A percentile compares a stretch with the other conserved stretches of the same genome.
Evolutionary conservation across 345 rosid species (phyloP).

Genomic region (Dimocarpus longan): DNA sequence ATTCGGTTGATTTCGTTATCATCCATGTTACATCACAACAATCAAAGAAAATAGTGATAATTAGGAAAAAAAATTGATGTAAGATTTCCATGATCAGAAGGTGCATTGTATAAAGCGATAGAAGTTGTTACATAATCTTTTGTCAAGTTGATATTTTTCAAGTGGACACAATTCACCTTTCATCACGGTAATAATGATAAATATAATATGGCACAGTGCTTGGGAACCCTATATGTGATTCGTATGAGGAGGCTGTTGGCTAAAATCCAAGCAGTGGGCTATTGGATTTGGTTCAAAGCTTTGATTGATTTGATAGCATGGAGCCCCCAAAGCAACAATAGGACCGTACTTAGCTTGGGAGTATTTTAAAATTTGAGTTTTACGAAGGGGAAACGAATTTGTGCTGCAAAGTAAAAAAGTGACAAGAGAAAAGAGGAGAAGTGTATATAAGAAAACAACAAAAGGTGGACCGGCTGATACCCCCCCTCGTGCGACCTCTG

Average conservation of each 20-base stretch:
- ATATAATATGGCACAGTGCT: neutral
- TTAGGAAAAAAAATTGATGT: neutral
- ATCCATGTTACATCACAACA: neutral
- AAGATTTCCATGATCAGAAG: neutral
- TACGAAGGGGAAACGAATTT: slow-evolving; percentile 10
- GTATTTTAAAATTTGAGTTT: neutral
- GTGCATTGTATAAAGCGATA: neutral
- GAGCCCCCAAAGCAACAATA: slow-evolving; percentile 11
- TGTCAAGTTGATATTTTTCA: too few species aligned
- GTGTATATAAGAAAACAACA: slow-evolving; percentile 6
- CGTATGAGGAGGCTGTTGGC: neutral
- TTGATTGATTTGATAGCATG: slow-evolving; percentile 4
- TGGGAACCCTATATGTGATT: neutral
- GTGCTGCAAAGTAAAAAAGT: neutral
- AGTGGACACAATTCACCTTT: neutral
- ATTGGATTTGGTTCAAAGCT: neutral
- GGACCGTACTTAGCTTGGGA: neutral
- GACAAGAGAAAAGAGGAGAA: neutral
- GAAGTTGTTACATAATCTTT: too few species aligned
- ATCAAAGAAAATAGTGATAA: neutral
- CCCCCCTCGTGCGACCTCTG: slow-evolving; percentile 25
- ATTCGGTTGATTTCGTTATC: too few species aligned
- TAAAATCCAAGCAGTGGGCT: neutral
- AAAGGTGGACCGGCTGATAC: neutral
- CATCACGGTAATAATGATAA: neutral